Evolutionary conservation across 1,139 yeast genomes (phyloP).

Genomic region (Candida tropicalis): DNA sequence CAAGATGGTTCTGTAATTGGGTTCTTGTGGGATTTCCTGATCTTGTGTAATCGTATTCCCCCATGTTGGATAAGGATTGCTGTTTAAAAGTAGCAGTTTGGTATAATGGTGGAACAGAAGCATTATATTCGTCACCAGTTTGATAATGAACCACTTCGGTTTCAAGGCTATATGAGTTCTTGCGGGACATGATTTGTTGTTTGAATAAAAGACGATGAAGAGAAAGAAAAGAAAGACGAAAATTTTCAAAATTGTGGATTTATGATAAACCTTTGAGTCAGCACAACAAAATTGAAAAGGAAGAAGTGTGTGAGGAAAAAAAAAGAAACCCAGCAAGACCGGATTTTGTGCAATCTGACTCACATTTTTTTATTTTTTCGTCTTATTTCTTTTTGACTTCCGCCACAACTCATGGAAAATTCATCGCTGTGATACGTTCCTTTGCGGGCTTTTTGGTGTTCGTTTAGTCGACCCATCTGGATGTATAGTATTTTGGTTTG

Average conservation of each 20-base stretch:
- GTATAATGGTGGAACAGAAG: slow-evolving; percentile 87
- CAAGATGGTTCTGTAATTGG: slow-evolving; percentile 72
- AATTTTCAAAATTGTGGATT: slow-evolving; percentile 6
- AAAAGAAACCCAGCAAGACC: too few relatives aligned
- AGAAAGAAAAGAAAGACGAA: background rate
- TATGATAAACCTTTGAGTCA: slow-evolving; percentile 6
- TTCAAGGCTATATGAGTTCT: slow-evolving; percentile 52
- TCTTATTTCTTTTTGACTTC: too few relatives aligned
- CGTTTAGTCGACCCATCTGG: too few relatives aligned
- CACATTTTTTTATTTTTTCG: too few relatives aligned
- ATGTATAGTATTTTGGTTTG: too few relatives aligned
- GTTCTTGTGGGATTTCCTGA: slow-evolving; percentile 96
- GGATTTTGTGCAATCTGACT: too few relatives aligned
- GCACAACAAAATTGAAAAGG: background rate
- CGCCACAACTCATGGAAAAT: too few relatives aligned
- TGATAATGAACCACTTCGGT: slow-evolving; percentile 75
- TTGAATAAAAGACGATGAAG: background rate
- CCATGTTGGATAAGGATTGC: slow-evolving; percentile 71
- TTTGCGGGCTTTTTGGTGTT: too few relatives aligned
- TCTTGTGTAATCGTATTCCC: slow-evolving; percentile 87
- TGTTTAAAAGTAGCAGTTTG: slow-evolving; percentile 94
- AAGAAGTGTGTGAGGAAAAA: background rate
- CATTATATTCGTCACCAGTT: slow-evolving; percentile 71
- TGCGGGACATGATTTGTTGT: slow-evolving; percentile 23
- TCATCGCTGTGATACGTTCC: too few relatives aligned